These are phyloP conservation scores for Aspergillus ochraceus DNA, from an alignment of 2,329 filamentous ascomycete genomes.

Conservation along the genomic window DNA sequence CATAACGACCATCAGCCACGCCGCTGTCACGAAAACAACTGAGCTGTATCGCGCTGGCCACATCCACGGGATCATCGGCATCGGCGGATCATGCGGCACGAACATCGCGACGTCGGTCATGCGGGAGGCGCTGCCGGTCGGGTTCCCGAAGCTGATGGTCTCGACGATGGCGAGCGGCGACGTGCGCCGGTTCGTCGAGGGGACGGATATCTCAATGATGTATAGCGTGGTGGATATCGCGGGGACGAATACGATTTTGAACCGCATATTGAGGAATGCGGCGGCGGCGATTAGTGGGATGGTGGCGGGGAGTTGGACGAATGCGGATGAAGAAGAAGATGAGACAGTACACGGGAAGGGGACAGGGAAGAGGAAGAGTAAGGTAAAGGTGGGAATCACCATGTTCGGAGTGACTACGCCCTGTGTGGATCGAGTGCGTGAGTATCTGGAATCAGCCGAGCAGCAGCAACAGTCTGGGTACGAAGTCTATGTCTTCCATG, in stretches of 20 bases:
- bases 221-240: slow-evolving; percentile 71
- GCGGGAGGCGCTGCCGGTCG: slow-evolving; percentile 61
- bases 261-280: slow-evolving; percentile 61
- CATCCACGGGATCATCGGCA: slow-evolving; percentile 59
- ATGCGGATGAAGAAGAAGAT: not conserved
- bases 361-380: not conserved
- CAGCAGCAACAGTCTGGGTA: slow-evolving; percentile 36
- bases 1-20: slow-evolving; percentile 56
- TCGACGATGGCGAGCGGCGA: slow-evolving; percentile 70
- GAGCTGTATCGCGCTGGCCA: slow-evolving; percentile 36
- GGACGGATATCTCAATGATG: slow-evolving; percentile 69
- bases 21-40: slow-evolving; percentile 46
- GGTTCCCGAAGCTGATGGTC: slow-evolving; percentile 69
- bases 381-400: slow-evolving; percentile 57
- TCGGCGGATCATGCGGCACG: slow-evolving; percentile 65
- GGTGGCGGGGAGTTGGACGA: slow-evolving; percentile 31
- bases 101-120: slow-evolving; percentile 62
- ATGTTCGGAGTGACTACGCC: slow-evolving; percentile 77
- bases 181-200: slow-evolving; percentile 63
- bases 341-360: no score
- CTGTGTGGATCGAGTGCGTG: slow-evolving; percentile 57
- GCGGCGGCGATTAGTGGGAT: slow-evolving; percentile 62
- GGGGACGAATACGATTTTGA: slow-evolving; percentile 62
- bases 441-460: slow-evolving; percentile 46
- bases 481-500: slow-evolving; percentile 68